phyloP scores from a whole-genome alignment of 1,284 basidiomycete genomes.

The Vanrija pseudolonga region DNA sequence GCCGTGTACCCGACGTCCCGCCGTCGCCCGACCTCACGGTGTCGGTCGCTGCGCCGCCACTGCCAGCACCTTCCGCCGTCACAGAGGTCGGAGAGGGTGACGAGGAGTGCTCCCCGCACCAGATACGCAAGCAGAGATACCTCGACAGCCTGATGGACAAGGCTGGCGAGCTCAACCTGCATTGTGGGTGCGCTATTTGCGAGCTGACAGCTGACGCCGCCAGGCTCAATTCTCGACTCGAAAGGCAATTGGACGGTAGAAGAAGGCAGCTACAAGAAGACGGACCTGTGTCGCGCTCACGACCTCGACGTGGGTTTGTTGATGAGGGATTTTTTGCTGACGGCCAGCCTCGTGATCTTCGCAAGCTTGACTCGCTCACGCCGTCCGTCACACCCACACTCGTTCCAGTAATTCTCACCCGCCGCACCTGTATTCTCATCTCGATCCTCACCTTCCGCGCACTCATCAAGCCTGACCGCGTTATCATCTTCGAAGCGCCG shows the following conservation, averaged over 20 bases:
- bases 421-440: slow-evolving; percentile 83
- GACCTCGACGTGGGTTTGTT: slow-evolving; percentile 68
- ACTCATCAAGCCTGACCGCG: slow-evolving; percentile 86
- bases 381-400: slow-evolving; percentile 67
- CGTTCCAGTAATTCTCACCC: slow-evolving; percentile 87
- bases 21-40: slow-evolving; percentile 5
- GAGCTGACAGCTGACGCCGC: neutral
- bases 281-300: slow-evolving; percentile 82
- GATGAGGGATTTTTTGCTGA: slow-evolving; percentile 2
- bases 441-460: slow-evolving; percentile 93
- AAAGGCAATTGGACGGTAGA: slow-evolving; percentile 85
- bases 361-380: slow-evolving; percentile 85
- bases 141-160: slow-evolving; percentile 48
- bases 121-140: slow-evolving; percentile 32
- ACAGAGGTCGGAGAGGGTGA: slow-evolving; percentile 1
- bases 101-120: slow-evolving; percentile 4
- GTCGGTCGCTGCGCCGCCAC: slow-evolving; percentile 3
- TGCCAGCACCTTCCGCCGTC: slow-evolving; percentile 3
- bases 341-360: slow-evolving; percentile 81
- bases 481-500: slow-evolving; percentile 87
- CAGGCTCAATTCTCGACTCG: slow-evolving; percentile 81
- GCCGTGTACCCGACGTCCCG: neutral
- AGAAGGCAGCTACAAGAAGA: slow-evolving; percentile 84
- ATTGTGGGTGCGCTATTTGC: slow-evolving; percentile 29
- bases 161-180: slow-evolving; percentile 45